Base-by-base conservation (phyloP, 192 early-diverging fungal species). In the Backusella tarrabulga region DNA sequence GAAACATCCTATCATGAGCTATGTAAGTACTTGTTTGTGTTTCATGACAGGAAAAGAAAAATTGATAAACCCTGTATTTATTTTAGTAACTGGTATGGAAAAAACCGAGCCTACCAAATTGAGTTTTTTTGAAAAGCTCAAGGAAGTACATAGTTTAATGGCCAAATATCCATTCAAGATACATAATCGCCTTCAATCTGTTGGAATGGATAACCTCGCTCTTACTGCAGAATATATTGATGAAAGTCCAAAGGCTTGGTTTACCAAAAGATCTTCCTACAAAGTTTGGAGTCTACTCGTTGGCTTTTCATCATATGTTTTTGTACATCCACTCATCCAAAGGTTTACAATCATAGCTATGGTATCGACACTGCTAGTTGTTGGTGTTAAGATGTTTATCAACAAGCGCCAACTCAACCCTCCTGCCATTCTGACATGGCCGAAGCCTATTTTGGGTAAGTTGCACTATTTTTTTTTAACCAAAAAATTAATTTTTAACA, bases 1-100 rank as follows among this genome's bases (percentile, higher is more conserved):
- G 96, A 97, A 44, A 40, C 67, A 15, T 21, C 67, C 17, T 72
- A 74, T 52, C 77, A 73, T 11, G 35, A 46, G 34, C 17, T 8
- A 63, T 68, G 77, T 79, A 79, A 74, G 77, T 6, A 21, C 40
- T n/a, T 32, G 19, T 68, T 76, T 44, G 7, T 72, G 2, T 29
- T 38, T 40, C 50, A 42, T n/a, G 34, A 17, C 23, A 14, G 32
- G n/a, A 2, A 32, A 38, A 21, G 1, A 8, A 44, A 76, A 54
- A 50, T n/a, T n/a, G 46, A 50, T n/a, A n/a, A 4, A 50, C 19
- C 21, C 6, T 50, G 6, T 6, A 50, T 19, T 19, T n/a, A 50
- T 8, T 67, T 34, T 36, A 67, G 44, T 63, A 15, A 41, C 36
- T 19, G 42, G 32, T 19, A 36, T 41, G 15, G 75, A 34, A 23